A percentile compares a stretch with the other conserved stretches of the same genome.
phyloP scores from a whole-genome alignment of 352 stramenopile species.

The Globisporangium ultimum region DNA sequence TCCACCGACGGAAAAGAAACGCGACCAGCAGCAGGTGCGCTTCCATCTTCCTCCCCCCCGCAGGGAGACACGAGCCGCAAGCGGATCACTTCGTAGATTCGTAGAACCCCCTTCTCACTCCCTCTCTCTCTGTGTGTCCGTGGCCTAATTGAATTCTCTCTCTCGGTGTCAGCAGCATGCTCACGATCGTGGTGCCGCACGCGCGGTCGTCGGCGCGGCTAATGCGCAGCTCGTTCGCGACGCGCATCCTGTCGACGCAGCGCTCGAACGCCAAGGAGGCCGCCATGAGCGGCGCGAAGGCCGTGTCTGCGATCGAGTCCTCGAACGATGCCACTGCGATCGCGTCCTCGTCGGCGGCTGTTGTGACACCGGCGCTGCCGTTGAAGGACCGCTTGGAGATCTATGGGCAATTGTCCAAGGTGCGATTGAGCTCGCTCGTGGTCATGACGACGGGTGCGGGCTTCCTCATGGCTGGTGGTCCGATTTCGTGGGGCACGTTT shows the following conservation, averaged over 20 bases:
- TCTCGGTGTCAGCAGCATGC: constrained; percentile 8
- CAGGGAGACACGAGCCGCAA: too few relatives aligned
- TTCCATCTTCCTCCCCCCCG: too few relatives aligned
- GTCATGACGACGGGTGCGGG: constrained; percentile 95
- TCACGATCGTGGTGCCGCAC: constrained; percentile 15
- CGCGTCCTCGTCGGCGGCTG: not conserved
- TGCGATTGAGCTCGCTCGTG: constrained; percentile 93
- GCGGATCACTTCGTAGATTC: too few relatives aligned
- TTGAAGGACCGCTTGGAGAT: constrained; percentile 66
- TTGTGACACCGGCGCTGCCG: constrained; percentile 23
- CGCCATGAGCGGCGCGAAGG: constrained; percentile 27
- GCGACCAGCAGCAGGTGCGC: not conserved
- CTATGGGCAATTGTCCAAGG: constrained; percentile 94
- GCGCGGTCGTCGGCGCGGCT: constrained; percentile 1
- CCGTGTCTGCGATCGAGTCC: constrained; percentile 21
- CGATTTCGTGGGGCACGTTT: constrained; percentile 88
- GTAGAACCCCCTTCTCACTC: not conserved
- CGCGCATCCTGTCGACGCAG: constrained; percentile 52
- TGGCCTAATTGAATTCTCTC: too few relatives aligned
- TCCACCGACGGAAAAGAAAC: constrained; percentile 17
- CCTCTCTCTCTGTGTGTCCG: not conserved
- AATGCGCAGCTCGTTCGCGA: constrained; percentile 14
- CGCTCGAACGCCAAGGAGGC: constrained; percentile 43
- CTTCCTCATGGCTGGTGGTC: constrained; percentile 95
- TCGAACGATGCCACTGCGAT: constrained; percentile 10